phyloP scores from a whole-genome alignment of 768 basidiomycete species.

The Holtermannia corniformis region DNA sequence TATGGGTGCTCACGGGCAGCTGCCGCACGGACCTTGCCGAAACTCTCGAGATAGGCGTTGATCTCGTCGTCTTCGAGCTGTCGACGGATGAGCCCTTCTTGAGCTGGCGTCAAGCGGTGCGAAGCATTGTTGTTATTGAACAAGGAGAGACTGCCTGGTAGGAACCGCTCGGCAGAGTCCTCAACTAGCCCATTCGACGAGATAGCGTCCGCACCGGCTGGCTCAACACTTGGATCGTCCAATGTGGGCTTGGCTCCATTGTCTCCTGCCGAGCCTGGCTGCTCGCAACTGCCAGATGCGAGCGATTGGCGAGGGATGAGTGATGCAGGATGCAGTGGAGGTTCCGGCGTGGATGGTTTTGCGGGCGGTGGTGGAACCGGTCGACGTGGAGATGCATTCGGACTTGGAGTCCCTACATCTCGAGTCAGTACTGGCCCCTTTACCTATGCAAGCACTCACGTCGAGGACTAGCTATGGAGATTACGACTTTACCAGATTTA shows the following conservation, averaged over 20 bases:
- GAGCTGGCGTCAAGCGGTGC: background rate
- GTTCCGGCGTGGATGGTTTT: background rate
- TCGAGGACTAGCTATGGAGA: too few relatives aligned
- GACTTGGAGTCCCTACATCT: background rate
- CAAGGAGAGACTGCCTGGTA: too few relatives aligned
- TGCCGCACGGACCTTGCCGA: conserved; percentile 1
- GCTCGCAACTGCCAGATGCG: background rate
- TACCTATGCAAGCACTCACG: too few relatives aligned
- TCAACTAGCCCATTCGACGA: background rate
- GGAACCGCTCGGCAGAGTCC: background rate
- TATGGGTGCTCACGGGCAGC: too few relatives aligned
- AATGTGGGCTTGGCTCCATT: background rate
- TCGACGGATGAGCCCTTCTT: background rate
- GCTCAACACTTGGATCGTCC: background rate
- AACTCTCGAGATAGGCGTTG: conserved; percentile 2
- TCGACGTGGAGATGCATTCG: background rate
- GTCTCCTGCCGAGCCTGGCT: background rate
- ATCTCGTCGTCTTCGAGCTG: conserved; percentile 7
- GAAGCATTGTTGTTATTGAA: too few relatives aligned
- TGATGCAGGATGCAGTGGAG: background rate
- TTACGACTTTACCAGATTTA: background rate
- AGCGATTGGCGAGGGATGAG: background rate
- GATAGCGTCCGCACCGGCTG: background rate
- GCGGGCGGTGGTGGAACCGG: background rate
- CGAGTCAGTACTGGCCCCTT: too few relatives aligned